A percentile compares a stretch with the other conserved stretches of the same genome.
Conservation (phyloP, 2,329 filamentous ascomycete species). For the Monosporascus cannonballus region DNA sequence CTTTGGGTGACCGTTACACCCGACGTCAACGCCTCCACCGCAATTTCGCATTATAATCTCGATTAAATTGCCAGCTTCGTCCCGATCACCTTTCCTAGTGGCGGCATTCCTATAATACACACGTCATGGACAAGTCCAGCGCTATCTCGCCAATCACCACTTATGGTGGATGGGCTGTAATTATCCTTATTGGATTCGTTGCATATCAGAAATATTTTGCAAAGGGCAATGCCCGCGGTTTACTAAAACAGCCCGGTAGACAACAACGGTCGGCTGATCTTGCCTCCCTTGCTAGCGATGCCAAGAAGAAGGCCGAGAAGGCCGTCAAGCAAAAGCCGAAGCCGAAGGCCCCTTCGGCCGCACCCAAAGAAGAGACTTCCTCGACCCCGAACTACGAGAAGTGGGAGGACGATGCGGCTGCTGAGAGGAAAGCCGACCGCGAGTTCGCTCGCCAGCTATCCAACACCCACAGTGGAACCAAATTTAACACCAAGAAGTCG, state of each 20-base stretch:
- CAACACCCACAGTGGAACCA: constrained; percentile 64
- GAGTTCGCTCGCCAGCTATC: constrained; percentile 73
- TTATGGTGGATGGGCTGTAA: constrained; percentile 29
- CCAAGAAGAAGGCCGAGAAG: constrained; percentile 33
- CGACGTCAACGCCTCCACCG: no score
- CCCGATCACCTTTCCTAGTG: background rate
- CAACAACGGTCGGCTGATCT: constrained; percentile 15
- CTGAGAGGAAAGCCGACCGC: constrained; percentile 50
- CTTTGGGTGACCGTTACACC: no score
- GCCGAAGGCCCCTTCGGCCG: constrained; percentile 24
- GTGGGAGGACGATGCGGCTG: constrained; percentile 45
- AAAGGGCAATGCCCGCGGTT: constrained; percentile 12
- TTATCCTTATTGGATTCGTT: constrained; percentile 23
- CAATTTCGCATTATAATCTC: no score
- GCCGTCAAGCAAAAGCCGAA: constrained; percentile 29
- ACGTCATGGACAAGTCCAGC: constrained; percentile 21
- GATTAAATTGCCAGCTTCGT: background rate
- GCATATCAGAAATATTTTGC: constrained; percentile 15
- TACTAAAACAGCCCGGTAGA: constrained; percentile 15
- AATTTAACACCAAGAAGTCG: constrained; percentile 46
- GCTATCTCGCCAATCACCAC: constrained; percentile 25
- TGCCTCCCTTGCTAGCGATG: constrained; percentile 24
- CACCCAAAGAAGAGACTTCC: constrained; percentile 23
- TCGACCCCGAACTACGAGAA: constrained; percentile 32
- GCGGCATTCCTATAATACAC: background rate